Percentiles rank a stretch among this genome's conserved stretches.
These are phyloP conservation scores for Tuber brumale DNA, from an alignment of 495 filamentous ascomycete species.

Conservation along the genomic window DNA sequence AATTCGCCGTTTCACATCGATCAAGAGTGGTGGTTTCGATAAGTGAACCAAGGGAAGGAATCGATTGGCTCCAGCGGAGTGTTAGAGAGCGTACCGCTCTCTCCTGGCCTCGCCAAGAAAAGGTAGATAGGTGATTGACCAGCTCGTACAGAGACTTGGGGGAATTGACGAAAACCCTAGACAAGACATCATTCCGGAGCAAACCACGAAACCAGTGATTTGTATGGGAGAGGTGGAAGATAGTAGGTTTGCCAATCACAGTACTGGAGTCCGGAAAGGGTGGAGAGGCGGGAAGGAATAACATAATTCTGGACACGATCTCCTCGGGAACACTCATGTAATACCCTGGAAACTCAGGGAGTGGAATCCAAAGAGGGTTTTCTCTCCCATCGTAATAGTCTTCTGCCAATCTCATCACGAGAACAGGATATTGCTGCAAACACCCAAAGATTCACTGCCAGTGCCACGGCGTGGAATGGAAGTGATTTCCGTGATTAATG, in stretches of 20 bases:
- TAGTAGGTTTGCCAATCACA: neutral
- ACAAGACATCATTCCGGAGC: slow-evolving; percentile 23
- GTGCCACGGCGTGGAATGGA: neutral
- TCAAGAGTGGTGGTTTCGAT: neutral
- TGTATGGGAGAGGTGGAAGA: slow-evolving; percentile 17
- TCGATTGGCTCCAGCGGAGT: slow-evolving; percentile 12
- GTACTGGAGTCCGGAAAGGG: slow-evolving; percentile 7
- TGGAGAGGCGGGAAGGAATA: slow-evolving; percentile 6
- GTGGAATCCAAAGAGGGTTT: neutral
- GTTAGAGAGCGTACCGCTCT: slow-evolving; percentile 19
- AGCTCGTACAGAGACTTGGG: slow-evolving; percentile 12
- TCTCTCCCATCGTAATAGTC: neutral
- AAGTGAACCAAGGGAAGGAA: neutral
- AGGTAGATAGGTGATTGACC: slow-evolving; percentile 9
- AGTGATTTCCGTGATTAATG: neutral
- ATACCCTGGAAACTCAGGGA: neutral
- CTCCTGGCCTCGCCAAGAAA: slow-evolving; percentile 15
- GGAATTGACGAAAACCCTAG: slow-evolving; percentile 15
- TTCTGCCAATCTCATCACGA: slow-evolving; percentile 13
- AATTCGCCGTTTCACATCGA: neutral
- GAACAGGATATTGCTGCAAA: neutral
- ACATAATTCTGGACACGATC: slow-evolving; percentile 16
- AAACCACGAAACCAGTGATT: slow-evolving; percentile 16
- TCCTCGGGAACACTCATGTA: neutral
- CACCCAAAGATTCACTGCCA: neutral